These are phyloP conservation scores for Lentinula edodes DNA, from an alignment of 768 basidiomycete genomes.

Conservation along the genomic window DNA sequence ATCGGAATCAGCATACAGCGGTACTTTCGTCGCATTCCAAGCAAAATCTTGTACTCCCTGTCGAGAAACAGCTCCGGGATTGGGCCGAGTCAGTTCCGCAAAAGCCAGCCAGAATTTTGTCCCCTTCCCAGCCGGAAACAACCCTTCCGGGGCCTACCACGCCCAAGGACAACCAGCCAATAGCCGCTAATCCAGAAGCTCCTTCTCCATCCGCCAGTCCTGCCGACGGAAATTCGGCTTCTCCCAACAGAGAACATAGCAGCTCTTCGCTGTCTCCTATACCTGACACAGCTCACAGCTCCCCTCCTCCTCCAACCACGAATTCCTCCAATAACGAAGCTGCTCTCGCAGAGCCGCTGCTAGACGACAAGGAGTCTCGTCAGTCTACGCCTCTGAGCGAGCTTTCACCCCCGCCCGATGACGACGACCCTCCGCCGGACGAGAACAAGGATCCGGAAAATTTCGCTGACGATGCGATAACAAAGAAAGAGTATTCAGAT, in stretches of 20 bases:
- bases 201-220: background rate
- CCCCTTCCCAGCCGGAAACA: background rate
- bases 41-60: background rate
- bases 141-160: background rate
- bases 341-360: conserved; percentile 15
- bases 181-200: background rate
- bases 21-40: background rate
- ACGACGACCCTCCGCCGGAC: conserved; percentile 36
- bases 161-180: conserved; percentile 1
- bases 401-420: conserved; percentile 62
- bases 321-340: conserved; percentile 15
- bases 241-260: background rate
- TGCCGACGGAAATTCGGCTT: background rate
- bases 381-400: conserved; percentile 74
- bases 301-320: conserved; percentile 24
- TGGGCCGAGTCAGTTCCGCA: background rate
- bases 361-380: conserved; percentile 37
- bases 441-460: conserved; percentile 34
- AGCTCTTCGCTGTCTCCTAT: conserved; percentile 52
- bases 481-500: conserved; percentile 14
- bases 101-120: background rate
- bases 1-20: conserved; percentile 6
- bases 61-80: background rate
- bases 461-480: conserved; percentile 26
- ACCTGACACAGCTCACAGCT: conserved; percentile 32